Conservation (phyloP, 2,329 filamentous ascomycete species). For the Cladophialophora immunda region DNA sequence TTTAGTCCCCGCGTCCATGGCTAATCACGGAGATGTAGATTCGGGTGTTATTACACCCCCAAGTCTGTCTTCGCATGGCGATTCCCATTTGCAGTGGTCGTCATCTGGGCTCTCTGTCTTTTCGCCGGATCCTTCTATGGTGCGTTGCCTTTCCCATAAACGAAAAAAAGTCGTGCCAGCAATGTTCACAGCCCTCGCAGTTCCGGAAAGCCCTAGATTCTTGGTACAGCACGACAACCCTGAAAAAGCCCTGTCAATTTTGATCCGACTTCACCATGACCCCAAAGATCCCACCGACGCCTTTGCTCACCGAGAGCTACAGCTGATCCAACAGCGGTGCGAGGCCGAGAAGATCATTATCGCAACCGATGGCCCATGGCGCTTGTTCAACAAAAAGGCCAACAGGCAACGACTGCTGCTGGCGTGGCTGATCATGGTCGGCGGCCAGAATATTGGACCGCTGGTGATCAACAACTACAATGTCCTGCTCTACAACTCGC, state of each 20-base stretch:
- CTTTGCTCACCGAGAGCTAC: constrained; percentile 23
- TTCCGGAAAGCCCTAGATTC: constrained; percentile 27
- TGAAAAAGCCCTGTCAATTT: constrained; percentile 16
- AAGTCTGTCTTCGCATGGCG: constrained; percentile 20
- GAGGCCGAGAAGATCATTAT: constrained; percentile 9
- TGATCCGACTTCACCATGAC: constrained; percentile 25
- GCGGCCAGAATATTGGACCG: constrained; percentile 18
- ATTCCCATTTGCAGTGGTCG: constrained; percentile 25
- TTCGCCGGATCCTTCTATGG: constrained; percentile 21
- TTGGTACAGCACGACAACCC: constrained; percentile 13
- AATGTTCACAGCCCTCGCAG: constrained; percentile 4
- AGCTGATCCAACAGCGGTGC: constrained; percentile 19
- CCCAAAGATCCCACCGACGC: constrained; percentile 19
- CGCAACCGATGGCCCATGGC: constrained; percentile 16
- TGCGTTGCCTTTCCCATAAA: background rate
- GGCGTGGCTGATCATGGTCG: constrained; percentile 16
- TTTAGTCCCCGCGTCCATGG: no score
- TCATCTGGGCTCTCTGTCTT: constrained; percentile 13
- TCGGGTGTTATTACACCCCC: constrained; percentile 19
- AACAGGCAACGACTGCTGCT: constrained; percentile 21
- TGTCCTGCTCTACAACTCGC: constrained; percentile 20
- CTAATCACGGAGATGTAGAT: constrained; percentile 12
- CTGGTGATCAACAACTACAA: constrained; percentile 27
- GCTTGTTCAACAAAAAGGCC: constrained; percentile 19
- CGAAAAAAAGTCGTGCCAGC: background rate